These are phyloP conservation scores for Lunularia cruciata DNA, from an alignment of 225 moss, liverwort and hornwort species.

Conservation along the genomic window DNA sequence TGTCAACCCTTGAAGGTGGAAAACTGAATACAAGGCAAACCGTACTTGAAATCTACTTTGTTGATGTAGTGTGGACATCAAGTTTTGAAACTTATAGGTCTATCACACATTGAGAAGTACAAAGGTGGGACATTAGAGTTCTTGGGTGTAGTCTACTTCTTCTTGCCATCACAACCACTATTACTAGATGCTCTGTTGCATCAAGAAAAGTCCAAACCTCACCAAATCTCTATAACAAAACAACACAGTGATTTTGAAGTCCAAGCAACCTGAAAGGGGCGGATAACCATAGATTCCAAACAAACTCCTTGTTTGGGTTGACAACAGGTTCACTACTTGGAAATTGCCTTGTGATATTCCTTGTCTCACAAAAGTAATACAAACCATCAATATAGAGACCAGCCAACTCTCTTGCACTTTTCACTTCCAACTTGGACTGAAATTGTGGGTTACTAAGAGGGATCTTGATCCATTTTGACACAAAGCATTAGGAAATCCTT, in stretches of 20 bases:
- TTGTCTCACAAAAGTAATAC: conserved; percentile 82
- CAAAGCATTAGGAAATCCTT: no score
- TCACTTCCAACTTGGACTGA: conserved; percentile 75
- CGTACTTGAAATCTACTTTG: no score
- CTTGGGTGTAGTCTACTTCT: conserved; percentile 89
- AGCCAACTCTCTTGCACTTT: conserved; percentile 78
- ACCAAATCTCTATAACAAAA: conserved; percentile 92
- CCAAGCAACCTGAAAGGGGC: conserved; percentile 75
- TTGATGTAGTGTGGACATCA: no score
- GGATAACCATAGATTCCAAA: conserved; percentile 91
- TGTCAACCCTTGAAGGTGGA: no score
- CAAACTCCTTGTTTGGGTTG: conserved; percentile 78
- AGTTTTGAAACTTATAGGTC: no score
- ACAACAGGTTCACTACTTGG: conserved; percentile 68
- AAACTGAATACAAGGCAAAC: no score
- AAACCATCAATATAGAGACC: conserved; percentile 68
- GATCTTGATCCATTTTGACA: conserved; percentile 82
- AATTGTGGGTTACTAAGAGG: conserved; percentile 66
- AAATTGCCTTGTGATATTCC: conserved; percentile 89
- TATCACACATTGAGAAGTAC: no score
- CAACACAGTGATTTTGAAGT: conserved; percentile 71
- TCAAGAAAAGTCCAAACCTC: conserved; percentile 51
- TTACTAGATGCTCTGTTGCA: conserved; percentile 56
- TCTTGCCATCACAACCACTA: conserved; percentile 71
- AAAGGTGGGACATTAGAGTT: background rate